Percentiles rank a stretch among this genome's conserved stretches.
phyloP scores from a whole-genome alignment of 139 green algal genomes.

The Eudorina sp. region DNA sequence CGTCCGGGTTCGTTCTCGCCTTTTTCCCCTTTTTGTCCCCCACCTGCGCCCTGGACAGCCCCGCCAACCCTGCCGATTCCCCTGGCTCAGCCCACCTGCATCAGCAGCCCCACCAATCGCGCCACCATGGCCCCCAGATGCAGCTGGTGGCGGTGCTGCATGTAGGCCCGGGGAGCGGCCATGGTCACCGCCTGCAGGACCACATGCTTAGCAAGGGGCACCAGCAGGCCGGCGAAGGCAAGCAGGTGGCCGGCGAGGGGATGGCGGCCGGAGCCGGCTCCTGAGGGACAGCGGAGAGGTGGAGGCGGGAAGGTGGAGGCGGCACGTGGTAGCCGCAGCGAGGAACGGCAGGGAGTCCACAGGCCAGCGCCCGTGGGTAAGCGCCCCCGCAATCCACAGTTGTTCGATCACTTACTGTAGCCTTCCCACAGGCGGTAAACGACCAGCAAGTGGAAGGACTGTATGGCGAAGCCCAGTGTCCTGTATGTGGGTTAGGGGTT shows the following conservation, averaged over 20 bases:
- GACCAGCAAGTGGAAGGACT: conserved; percentile 27
- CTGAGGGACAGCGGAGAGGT: conserved; percentile 5
- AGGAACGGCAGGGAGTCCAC: no score
- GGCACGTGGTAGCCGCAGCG: no score
- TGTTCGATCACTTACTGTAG: conserved; percentile 17
- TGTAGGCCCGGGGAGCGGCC: background rate
- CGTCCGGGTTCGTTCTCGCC: no score
- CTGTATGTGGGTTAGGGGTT: no score
- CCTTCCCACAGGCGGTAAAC: conserved; percentile 31
- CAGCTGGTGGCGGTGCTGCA: conserved; percentile 16
- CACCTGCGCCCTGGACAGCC: no score
- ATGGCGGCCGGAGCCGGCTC: background rate
- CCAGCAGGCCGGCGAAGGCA: conserved; percentile 28
- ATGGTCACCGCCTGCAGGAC: background rate
- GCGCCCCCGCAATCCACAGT: no score
- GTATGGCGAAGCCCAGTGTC: conserved; percentile 6
- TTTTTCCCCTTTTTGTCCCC: no score
- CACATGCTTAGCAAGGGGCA: background rate
- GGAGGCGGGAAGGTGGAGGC: no score
- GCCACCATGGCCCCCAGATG: background rate
- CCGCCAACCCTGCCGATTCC: no score
- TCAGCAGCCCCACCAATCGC: conserved; percentile 26
- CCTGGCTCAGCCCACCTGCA: conserved; percentile 44
- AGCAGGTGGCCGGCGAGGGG: conserved; percentile 20
- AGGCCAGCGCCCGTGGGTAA: no score